Conservation (phyloP, 306 rosid species). For the Malus sylvestris region DNA sequence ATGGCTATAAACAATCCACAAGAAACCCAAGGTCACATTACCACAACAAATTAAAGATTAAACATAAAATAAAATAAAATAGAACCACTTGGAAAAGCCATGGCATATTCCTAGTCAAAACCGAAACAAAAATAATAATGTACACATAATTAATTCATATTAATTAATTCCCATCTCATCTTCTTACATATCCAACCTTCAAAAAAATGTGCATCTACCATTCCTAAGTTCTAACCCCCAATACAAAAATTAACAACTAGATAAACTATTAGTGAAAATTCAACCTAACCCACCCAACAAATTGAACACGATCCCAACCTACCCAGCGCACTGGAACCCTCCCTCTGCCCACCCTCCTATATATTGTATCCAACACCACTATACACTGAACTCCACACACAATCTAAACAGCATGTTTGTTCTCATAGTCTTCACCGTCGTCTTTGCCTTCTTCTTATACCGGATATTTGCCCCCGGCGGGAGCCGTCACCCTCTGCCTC, state of each 20-base stretch:
- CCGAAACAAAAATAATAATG: too few species aligned
- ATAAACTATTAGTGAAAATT: not conserved
- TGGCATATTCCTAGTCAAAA: too few species aligned
- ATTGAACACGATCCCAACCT: not conserved
- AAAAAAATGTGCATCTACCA: not conserved
- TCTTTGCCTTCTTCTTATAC: slow-evolving; percentile 16
- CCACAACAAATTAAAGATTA: too few species aligned
- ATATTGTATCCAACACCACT: not conserved
- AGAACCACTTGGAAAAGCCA: too few species aligned
- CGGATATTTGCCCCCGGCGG: slow-evolving; percentile 4
- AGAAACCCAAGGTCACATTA: too few species aligned
- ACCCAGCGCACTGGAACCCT: not conserved
- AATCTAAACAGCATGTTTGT: not conserved
- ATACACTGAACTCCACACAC: not conserved
- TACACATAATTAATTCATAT: too few species aligned
- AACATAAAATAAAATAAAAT: too few species aligned
- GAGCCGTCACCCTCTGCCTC: slow-evolving; percentile 11
- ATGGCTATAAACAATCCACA: too few species aligned
- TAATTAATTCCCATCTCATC: not conserved
- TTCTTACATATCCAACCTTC: not conserved
- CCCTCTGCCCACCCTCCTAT: not conserved
- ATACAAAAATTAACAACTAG: not conserved
- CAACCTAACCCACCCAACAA: not conserved
- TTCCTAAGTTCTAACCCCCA: not conserved
- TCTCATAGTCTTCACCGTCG: slow-evolving; percentile 11